phyloP scores from a whole-genome alignment of 352 stramenopile genomes.

The Globisporangium splendens region DNA sequence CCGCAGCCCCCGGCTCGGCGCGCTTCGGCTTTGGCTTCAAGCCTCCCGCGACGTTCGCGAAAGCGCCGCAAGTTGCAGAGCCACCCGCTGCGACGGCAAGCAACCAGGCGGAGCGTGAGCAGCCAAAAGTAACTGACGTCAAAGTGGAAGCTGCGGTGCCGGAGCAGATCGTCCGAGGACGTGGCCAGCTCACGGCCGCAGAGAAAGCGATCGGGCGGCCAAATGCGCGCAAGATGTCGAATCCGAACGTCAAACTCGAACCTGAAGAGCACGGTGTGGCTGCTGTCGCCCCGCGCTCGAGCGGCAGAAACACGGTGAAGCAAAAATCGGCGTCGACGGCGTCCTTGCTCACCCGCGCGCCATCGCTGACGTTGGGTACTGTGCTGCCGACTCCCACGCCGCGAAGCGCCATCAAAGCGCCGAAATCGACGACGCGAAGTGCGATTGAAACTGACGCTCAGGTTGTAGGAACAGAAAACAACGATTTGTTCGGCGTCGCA shows the following conservation, averaged over 20 bases:
- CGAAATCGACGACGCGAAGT: slow-evolving; percentile 6
- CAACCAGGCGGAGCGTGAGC: slow-evolving; percentile 25
- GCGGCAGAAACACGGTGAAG: slow-evolving; percentile 15
- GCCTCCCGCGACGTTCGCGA: slow-evolving; percentile 6
- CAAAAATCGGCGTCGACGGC: slow-evolving; percentile 6
- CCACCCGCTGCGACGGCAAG: neutral
- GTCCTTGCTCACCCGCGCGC: slow-evolving; percentile 14
- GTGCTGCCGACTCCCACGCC: neutral
- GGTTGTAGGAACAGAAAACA: slow-evolving; percentile 15
- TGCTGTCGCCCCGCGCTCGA: slow-evolving; percentile 11
- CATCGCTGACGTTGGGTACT: slow-evolving; percentile 1
- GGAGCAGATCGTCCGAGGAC: slow-evolving; percentile 9
- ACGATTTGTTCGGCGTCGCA: slow-evolving; percentile 2
- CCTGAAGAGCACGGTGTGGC: slow-evolving; percentile 4
- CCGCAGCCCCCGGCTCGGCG: neutral
- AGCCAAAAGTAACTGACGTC: neutral
- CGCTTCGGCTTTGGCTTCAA: slow-evolving; percentile 41
- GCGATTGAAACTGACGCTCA: neutral
- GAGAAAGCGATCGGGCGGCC: slow-evolving; percentile 18
- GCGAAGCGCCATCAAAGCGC: neutral
- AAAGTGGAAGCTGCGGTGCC: slow-evolving; percentile 5
- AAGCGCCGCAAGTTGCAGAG: slow-evolving; percentile 3
- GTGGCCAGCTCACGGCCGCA: slow-evolving; percentile 11
- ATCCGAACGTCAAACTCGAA: slow-evolving; percentile 5
- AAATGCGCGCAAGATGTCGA: slow-evolving; percentile 17